Base-by-base conservation (phyloP, 176 grass and related monocot genomes). In the Paspalum vaginatum region DNA sequence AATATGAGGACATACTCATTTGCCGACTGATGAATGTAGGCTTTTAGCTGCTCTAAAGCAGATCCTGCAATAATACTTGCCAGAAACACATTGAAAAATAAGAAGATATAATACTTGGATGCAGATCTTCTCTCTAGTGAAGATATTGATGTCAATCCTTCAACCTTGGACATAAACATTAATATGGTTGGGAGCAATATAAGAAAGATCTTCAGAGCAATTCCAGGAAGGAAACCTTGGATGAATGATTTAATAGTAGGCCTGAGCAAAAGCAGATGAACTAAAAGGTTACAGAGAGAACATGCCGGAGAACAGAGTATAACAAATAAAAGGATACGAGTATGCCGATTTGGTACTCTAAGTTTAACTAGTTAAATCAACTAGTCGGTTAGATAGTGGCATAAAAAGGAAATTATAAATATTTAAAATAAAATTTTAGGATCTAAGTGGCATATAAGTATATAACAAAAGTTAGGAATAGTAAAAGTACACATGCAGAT, bases 181-280 rank as follows among this genome's bases (percentile, higher is more conserved):
- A 99, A 85, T 89, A 99, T 99, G 59, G 44, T 90, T 45, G 97
- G 97, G 75, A 99, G 97, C 21, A 99, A 67, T 91, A 99, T 90
- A 55, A 99, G 89, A 77, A 99, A 99, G 49, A 99, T 90, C 88
- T 99, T 99, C 82, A 99, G 65, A 83, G 81, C 84, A 88, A 99
- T 99, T 87, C 97, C 97, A 48, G 97, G 97, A 66, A 99, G 93
- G 78, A 96, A 96, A 41, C 97, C 97, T 89, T 99, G 97, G 85
- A 99, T 91, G 76, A 99, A 93, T 16, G 97, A 96, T 89, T 99
- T 99, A 58, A 99, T 69, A 69, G 79, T 0, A 56, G 0, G 14
- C 72, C 96, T 95, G 86, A 54, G 27, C 10, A 61, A 78, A 14
- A 81, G 68, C 2, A 54, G 15, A 67, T 78, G 8, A 81, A 81